Evolutionary conservation across 495 filamentous ascomycete species (phyloP), one percentile per base, ranked within the genome.

Genomic region (Xylaria curta): DNA sequence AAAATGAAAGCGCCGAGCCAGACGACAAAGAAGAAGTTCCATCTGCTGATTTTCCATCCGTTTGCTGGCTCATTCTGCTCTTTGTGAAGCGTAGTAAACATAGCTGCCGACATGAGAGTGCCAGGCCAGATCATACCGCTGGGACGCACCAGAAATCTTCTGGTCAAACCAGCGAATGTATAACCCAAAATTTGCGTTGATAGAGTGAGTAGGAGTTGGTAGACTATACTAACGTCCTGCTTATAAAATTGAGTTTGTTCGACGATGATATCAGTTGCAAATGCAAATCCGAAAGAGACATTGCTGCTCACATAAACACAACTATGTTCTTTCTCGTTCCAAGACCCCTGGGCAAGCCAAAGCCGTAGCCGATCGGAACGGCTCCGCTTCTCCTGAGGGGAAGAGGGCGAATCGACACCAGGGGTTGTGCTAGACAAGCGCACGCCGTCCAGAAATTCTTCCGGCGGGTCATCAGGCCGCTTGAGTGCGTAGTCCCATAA

Each of bases 61-160:
- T 97, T 91, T 4, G 94, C 94, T 21, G 89, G 81, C 58, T 87
- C 87, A 76, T 97, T 97, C 62, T 91, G 89, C 66, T 92, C 90
- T 62, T 93, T 94, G 78, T 97, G 95, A 28, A 97, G 83, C 0
- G 94, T 95, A 3, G 89, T 90, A 73, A 97, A 92, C 85, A 97
- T 92, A 53, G 94, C 91, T 1, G 94, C 92, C 54, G 94, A 95
- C 80, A 94, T 93, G 40, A 97, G 84, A 4, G 94, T 95, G 56
- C 91, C 90, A 0, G 95, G 94, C 94, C 94, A 97, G 19, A 97
- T 92, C 93, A 97, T 97, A 21, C 93, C 91, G 54, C 91, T 90
- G 7, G 94, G 94, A 8, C 91, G 87, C 19, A 97, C 93, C n/a
- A 95, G 83, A 76, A 91, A 92, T 28, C 90, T 85, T n/a, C 92